A percentile compares a stretch with the other conserved stretches of the same genome.
phyloP scores from a whole-genome alignment of 176 grass and related monocot genomes.

The Secale cereale region DNA sequence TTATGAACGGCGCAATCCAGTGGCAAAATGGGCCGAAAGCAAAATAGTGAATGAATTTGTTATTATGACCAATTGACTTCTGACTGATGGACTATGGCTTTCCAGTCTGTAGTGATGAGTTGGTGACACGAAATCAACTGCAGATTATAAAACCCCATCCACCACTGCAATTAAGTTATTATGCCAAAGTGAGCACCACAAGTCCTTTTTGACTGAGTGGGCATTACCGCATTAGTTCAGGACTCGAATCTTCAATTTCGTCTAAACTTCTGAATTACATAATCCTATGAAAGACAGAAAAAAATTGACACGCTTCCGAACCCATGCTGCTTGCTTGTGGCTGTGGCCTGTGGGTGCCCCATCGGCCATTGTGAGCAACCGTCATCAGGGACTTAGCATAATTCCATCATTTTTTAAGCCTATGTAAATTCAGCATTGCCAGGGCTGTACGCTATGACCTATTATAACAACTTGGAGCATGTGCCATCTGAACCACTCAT shows the following conservation, averaged over 20 bases:
- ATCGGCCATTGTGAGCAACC: not conserved
- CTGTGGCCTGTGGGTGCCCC: not conserved
- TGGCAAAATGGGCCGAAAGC: slow-evolving; percentile 17
- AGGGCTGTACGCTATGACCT: not conserved
- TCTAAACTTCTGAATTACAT: slow-evolving; percentile 11
- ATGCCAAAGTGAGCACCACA: slow-evolving; percentile 12
- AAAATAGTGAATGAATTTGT: not conserved
- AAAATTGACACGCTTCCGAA: not conserved
- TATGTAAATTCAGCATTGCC: not conserved
- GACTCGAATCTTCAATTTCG: not conserved
- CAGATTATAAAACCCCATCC: slow-evolving; percentile 3
- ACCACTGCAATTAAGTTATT: slow-evolving; percentile 33
- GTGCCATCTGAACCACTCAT: not conserved
- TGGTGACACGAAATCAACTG: slow-evolving; percentile 7
- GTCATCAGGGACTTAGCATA: not conserved
- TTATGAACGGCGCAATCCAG: not conserved
- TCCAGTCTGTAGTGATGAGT: slow-evolving; percentile 12
- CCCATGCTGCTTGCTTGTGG: not conserved
- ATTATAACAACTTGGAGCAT: not conserved
- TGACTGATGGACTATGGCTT: slow-evolving; percentile 13
- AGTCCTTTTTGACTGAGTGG: not conserved
- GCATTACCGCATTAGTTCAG: not conserved
- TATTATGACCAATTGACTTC: slow-evolving; percentile 6
- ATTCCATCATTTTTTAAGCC: not conserved
- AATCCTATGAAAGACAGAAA: not conserved